Percentiles rank a stretch among this genome's conserved stretches.
Evolutionary conservation across 2,329 filamentous ascomycete species (phyloP).

Genomic region (Xylaria sp.): DNA sequence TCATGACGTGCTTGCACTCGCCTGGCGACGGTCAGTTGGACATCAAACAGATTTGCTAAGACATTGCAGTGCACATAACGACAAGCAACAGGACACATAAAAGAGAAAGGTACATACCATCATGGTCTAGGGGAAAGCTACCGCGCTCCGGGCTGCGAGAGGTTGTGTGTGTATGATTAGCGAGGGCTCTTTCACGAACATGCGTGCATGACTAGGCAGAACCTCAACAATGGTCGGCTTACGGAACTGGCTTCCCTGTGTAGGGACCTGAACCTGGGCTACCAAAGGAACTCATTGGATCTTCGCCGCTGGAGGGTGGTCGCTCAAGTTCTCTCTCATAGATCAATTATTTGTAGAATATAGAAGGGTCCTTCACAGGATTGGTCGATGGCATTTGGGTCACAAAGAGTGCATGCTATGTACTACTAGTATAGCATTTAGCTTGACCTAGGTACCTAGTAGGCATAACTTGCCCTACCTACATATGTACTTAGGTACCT

Average conservation of each 20-base stretch:
- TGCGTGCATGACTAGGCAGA: constrained; percentile 14
- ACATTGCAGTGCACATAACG: background rate
- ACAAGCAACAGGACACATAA: background rate
- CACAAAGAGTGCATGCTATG: background rate
- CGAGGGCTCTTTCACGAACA: background rate
- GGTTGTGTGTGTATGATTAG: constrained; percentile 13
- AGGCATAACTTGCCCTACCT: no score
- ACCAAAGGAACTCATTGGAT: constrained; percentile 48
- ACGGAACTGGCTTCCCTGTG: constrained; percentile 48
- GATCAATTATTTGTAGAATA: no score
- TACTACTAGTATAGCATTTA: background rate
- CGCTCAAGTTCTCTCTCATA: background rate
- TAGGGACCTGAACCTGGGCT: constrained; percentile 48
- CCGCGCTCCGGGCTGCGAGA: constrained; percentile 82
- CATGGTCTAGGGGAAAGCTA: constrained; percentile 96
- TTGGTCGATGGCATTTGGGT: background rate
- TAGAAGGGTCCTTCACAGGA: no score
- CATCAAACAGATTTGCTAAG: background rate
- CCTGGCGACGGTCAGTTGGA: constrained; percentile 59
- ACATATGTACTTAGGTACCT: no score
- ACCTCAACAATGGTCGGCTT: constrained; percentile 26
- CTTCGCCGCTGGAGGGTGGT: background rate
- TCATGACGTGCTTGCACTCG: constrained; percentile 93
- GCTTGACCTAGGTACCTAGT: no score
- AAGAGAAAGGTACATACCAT: constrained; percentile 63